Evolutionary conservation across 345 rosid genomes (phyloP).

Genomic region (Eucalyptus sp.): DNA sequence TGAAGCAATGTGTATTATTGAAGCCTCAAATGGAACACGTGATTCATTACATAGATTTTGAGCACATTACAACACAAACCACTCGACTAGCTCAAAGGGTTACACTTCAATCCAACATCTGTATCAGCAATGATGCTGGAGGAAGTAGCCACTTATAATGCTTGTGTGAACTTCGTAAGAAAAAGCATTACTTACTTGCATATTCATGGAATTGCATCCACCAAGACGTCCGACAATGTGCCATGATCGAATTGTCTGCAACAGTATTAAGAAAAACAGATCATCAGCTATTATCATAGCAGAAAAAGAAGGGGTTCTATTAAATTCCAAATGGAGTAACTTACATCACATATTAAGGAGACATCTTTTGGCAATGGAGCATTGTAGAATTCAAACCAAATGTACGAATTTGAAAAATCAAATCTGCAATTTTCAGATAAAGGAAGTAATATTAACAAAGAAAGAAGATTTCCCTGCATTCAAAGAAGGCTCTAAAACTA

Average conservation of each 20-base stretch:
- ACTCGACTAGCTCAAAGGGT: background rate
- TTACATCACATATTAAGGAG: conserved; percentile 73
- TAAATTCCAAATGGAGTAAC: conserved; percentile 1
- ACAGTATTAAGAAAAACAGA: background rate
- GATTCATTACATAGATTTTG: background rate
- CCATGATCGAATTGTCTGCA: conserved; percentile 88
- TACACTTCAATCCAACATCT: background rate
- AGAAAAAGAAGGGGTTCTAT: background rate
- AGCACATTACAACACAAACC: background rate
- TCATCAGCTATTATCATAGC: background rate
- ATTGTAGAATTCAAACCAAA: conserved; percentile 92
- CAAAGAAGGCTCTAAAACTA: background rate
- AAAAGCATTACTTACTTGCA: conserved; percentile 54
- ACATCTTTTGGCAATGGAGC: conserved; percentile 71
- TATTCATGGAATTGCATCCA: conserved; percentile 95
- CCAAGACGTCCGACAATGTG: conserved; percentile 94
- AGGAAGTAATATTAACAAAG: background rate
- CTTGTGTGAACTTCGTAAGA: background rate
- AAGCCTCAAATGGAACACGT: background rate
- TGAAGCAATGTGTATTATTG: background rate
- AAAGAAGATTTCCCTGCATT: background rate
- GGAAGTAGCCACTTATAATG: background rate
- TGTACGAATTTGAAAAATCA: conserved; percentile 73
- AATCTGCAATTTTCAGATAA: conserved; percentile 31
- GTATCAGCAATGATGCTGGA: background rate